Base-by-base conservation (phyloP, 2,329 filamentous ascomycete species). In the Phyllosticta paracitricarpa region DNA sequence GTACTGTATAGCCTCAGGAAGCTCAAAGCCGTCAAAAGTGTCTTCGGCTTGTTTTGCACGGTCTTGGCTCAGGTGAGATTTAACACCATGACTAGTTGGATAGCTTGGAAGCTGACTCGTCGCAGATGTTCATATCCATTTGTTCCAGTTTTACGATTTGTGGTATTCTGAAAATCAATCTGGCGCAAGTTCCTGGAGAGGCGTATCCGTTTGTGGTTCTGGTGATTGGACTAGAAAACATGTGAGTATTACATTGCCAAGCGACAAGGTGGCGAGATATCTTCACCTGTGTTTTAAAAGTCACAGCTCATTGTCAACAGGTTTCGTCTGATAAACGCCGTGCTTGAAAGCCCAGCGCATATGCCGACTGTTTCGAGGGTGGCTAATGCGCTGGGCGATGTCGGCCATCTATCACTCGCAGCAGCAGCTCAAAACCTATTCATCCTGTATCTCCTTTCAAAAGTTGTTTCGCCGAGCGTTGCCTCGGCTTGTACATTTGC, bases 111-210 rank as follows among this genome's bases (percentile, higher is more conserved):
- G 24, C 53, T 60, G 30, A 60, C 56, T 35, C 35, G 53, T 63
- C n/a, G 63, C 61, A 77, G 74, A 86, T 89, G 65, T 76, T 82
- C 2, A 82, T 89, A 35, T 89, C 88, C 17, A 85, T 91, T 67
- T 80, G 89, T 73, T 89, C 88, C 3, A 91, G 88, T 72, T 89
- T 93, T 68, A 91, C 89, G 0, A 79, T 93, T 48, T 92, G 89
- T 69, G 88, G 88, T 35, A 80, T 91, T 54, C 81, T 91, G 64
- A 86, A 87, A 64, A 83, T 92, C 67, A 87, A 92, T 68, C 76
- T 93, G 17, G 89, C 87, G 9, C 84, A 84, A 65, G 87, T 93
- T 57, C 89, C 89, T 2, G 81, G 85, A 63, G 86, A 86, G 58
- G 84, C 84, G 40, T 93, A 91, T 69, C 89, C 89, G 0, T 81